Evolutionary conservation across 371 early-diverging fungal genomes (phyloP).

Genomic region (Chytridium lagenaria): DNA sequence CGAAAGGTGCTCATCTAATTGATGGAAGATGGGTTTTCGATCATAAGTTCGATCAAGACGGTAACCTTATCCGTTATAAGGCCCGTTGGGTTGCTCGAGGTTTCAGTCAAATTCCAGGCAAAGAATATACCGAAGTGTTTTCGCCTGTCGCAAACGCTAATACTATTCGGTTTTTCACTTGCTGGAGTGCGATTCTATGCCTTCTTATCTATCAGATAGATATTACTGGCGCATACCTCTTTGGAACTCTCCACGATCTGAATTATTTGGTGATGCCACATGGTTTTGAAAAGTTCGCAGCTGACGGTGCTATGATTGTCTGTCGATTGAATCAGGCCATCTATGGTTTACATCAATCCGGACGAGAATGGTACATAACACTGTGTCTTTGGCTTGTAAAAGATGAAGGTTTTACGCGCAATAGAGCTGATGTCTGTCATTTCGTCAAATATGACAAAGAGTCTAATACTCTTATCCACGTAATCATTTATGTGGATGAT

Average conservation of each 20-base stretch:
- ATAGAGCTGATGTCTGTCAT: slow-evolving; percentile 20
- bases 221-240: neutral
- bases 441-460: slow-evolving; percentile 4
- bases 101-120: neutral
- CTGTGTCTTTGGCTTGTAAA: neutral
- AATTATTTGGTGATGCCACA: slow-evolving; percentile 16
- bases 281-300: slow-evolving; percentile 4
- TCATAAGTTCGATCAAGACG: slow-evolving; percentile 1
- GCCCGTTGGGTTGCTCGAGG: slow-evolving; percentile 1
- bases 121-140: neutral
- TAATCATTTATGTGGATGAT: slow-evolving; percentile 26
- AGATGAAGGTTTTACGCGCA: slow-evolving; percentile 13
- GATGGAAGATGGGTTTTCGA: slow-evolving; percentile 8
- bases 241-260: neutral
- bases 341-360: slow-evolving; percentile 32
- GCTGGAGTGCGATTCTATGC: neutral
- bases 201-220: slow-evolving; percentile 5
- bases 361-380: slow-evolving; percentile 18
- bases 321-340: slow-evolving; percentile 19
- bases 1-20: neutral
- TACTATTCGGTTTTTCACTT: neutral
- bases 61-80: neutral
- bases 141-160: neutral
- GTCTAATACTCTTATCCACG: neutral
- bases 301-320: slow-evolving; percentile 10